Base-by-base conservation (phyloP, 768 basidiomycete species). In the Botryobasidium botryosum region DNA sequence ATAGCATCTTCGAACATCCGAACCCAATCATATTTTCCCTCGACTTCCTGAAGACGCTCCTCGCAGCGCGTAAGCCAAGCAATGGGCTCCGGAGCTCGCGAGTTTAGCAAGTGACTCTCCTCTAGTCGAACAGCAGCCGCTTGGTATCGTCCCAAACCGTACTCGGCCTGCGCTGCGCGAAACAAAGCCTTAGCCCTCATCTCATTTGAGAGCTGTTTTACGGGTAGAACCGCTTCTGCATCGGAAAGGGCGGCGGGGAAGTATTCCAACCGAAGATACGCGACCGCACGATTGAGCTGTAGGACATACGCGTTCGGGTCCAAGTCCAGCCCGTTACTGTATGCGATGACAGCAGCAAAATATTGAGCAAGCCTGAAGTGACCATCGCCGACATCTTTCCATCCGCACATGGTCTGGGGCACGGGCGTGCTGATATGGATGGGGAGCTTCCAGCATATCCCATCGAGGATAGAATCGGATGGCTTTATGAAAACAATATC, bases 271-370 rank as follows among this genome's bases (percentile, higher is more conserved):
- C 50, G 50, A 4, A 61, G 46, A 35, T 55, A 58, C 1, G 52
- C 49, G 33, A 57, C 53, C 2, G 61, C 44, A 1, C 61, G 55
- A 40, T 62, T 62, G 10, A 60, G 50, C 4, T 45, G 56, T 4
- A 60, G 47, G 5, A 51, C 35, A 23, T 6, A 28, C 6, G 13
- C 8, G 46, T 54, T 50, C 10, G 17, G 38, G 5, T 17, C 26
- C n/a, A n/a, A n/a, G n/a, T n/a, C n/a, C n/a, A n/a, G n/a, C n/a
- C n/a, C n/a, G n/a, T n/a, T n/a, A n/a, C n/a, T n/a, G n/a, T n/a
- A n/a, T n/a, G n/a, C n/a, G n/a, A n/a, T n/a, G n/a, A n/a, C n/a
- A n/a, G n/a, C n/a, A n/a, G n/a, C n/a, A n/a, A n/a, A n/a, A n/a
- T n/a, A n/a, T n/a, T n/a, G n/a, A n/a, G n/a, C n/a, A n/a, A n/a